These are phyloP conservation scores for Allium cepa DNA, from an alignment of 106 monocot genomes.

Conservation along the genomic window DNA sequence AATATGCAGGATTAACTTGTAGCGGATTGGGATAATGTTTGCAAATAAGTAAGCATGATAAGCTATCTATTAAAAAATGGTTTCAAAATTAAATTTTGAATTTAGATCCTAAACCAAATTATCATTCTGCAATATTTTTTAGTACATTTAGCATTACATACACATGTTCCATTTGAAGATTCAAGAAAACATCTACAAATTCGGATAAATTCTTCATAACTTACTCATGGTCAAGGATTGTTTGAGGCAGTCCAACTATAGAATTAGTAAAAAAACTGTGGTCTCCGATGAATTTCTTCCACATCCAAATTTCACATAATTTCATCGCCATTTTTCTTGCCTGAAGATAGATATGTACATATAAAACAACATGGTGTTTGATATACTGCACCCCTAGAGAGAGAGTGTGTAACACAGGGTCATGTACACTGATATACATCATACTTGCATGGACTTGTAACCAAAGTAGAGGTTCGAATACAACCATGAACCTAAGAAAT, in stretches of 20 bases:
- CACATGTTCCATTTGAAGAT: neutral
- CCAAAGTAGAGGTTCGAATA: neutral
- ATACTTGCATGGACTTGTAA: neutral
- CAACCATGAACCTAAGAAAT: neutral
- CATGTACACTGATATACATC: no score
- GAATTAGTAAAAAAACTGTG: slow-evolving; percentile 34
- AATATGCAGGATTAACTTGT: slow-evolving; percentile 84
- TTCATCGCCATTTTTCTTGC: slow-evolving; percentile 66
- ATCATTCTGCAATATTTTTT: slow-evolving; percentile 50
- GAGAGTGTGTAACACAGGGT: no score
- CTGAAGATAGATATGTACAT: slow-evolving; percentile 65
- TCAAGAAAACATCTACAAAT: neutral
- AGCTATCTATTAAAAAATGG: neutral
- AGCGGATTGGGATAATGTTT: slow-evolving; percentile 79
- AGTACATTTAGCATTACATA: neutral
- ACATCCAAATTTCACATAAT: slow-evolving; percentile 71
- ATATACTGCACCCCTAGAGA: slow-evolving; percentile 71
- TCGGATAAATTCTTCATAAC: slow-evolving; percentile 2
- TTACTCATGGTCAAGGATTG: slow-evolving; percentile 88
- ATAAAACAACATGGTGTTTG: slow-evolving; percentile 83
- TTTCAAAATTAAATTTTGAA: neutral
- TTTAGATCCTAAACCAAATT: slow-evolving; percentile 73
- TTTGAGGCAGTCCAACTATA: slow-evolving; percentile 37
- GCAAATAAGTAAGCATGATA: neutral
- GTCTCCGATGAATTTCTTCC: slow-evolving; percentile 76